Evolutionary conservation across 768 basidiomycete genomes (phyloP), one percentile per base, ranked within the genome.

Genomic region (Arthromyces matolae): DNA sequence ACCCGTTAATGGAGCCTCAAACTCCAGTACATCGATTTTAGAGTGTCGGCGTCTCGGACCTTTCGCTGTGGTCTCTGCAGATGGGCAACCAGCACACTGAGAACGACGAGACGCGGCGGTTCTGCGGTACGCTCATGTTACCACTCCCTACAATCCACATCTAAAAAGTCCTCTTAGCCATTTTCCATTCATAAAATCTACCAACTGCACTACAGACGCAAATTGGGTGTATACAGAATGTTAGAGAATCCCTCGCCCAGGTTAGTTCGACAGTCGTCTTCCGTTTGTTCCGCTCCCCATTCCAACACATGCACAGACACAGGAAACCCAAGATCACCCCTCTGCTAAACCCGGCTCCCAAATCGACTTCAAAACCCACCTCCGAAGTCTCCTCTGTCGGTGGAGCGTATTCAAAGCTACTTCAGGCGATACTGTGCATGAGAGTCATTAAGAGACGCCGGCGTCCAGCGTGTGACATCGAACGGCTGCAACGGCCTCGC

Each of bases 201-300:
- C 58, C 88, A 89, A 60, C 75, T 98, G 43, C 94, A 98, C 65
- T 92, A 89, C 58, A 92, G 82, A 56, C 81, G 86, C 32, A 79
- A 75, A 6, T 79, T 79, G 0, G 79, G 80, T 18, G 81, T 89
- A 50, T 93, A 79, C 61, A 75, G 94, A 19, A 91, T 97, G 84
- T 67, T 93, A n/a, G 95, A 98, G 48, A 78, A 19, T 83, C 94
- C 56, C 64, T 86, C 6, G 90, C 93, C 1, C 79, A 83, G 66
- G 93, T 83, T 42, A 31, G 53, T 53, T 32, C 16, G 13, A 25
- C 31, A 22, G 9, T 20, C 8, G 18, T 42, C 38, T 16, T 19
- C 37, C 13, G 20, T 12, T 8, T 31, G 22, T 23, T 24, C 18
- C 19, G 25, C 14, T 51, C 7, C 23, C 27, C 28, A 39, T 42